A percentile compares a stretch with the other conserved stretches of the same genome.
Conservation (phyloP, 495 filamentous ascomycete genomes). For the Trichoderma erinaceum region DNA sequence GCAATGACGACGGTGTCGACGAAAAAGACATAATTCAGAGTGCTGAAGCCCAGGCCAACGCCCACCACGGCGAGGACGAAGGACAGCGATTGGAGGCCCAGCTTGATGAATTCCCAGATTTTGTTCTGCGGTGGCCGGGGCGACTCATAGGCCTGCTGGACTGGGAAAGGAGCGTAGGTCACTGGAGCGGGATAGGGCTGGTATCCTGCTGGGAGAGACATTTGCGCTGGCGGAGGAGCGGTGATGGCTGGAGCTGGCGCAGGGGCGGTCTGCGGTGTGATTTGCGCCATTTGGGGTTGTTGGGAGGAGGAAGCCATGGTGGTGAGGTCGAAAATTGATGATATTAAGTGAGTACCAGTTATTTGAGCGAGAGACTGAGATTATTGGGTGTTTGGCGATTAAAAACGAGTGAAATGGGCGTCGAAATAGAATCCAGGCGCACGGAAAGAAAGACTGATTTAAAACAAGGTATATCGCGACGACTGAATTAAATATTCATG, state of each 20-base stretch:
- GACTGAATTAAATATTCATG: too few relatives aligned
- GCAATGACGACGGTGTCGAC: neutral
- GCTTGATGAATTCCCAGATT: conserved; percentile 28
- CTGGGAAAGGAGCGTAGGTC: neutral
- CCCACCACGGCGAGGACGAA: conserved; percentile 25
- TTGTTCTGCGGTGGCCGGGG: conserved; percentile 11
- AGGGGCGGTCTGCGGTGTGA: neutral
- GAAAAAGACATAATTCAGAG: neutral
- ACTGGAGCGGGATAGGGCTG: neutral
- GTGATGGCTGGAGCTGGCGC: neutral
- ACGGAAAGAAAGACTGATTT: too few relatives aligned
- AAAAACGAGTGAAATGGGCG: too few relatives aligned
- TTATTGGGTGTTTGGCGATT: too few relatives aligned
- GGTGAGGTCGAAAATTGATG: neutral
- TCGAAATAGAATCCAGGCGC: too few relatives aligned
- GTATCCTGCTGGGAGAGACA: neutral
- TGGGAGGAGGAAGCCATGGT: neutral
- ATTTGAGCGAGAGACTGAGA: too few relatives aligned
- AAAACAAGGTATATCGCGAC: too few relatives aligned
- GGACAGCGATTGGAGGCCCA: conserved; percentile 27
- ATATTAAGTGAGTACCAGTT: too few relatives aligned
- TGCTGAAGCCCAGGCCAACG: conserved; percentile 22
- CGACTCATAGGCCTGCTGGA: neutral
- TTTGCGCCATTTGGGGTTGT: neutral
- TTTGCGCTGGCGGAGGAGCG: neutral